Base-by-base conservation (phyloP, 2,329 filamentous ascomycete genomes). In the Catunica adiposa region DNA sequence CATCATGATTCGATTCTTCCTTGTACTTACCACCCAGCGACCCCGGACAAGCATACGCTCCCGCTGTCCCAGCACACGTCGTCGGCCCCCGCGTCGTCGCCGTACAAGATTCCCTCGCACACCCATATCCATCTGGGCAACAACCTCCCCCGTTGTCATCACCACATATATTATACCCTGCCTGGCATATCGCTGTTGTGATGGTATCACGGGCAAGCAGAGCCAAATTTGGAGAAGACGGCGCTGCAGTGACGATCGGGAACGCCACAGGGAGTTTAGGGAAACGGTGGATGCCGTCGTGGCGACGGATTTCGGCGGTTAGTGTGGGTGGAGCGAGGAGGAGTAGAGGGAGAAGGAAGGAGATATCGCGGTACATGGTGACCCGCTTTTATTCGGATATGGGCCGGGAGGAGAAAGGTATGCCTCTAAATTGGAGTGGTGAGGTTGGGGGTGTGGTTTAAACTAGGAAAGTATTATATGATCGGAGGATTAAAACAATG, bases 91-190 rank as follows among this genome's bases (percentile, higher is more conserved):
- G 31, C 14, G 62, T 64, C 17, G 62, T 65, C 1, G 63, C 54
- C 11, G 42, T 57, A 42, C 55, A 57, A 6, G 20, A 34, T 34
- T 70, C 65, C 50, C 65, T 66, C 1, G 66, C 73, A 63, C 76
- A 79, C 3, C 65, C 66, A 61, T 76, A 79, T 40, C 67, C 63
- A 3, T 69, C 63, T 1, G 74, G 73, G 58, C 74, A 77, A 56
- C 74, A 77, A 31, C 69, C 71, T 29, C 74, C 73, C 20, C 64
- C 63, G 15, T 71, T 53, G 7, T 67, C 68, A 2, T 64, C 61
- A 3, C 71, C 64, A 51, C 73, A 75, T 8, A 65, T 58, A 17
- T 61, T 63, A 22, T 64, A 58, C 34, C 61, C 62, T 4, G 61
- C 38, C 8, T 61, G 59, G 50, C 66, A 67, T 7, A 37, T 14